Base-by-base conservation (phyloP, 2,329 filamentous ascomycete species). In the Trichoderma asperellum region DNA sequence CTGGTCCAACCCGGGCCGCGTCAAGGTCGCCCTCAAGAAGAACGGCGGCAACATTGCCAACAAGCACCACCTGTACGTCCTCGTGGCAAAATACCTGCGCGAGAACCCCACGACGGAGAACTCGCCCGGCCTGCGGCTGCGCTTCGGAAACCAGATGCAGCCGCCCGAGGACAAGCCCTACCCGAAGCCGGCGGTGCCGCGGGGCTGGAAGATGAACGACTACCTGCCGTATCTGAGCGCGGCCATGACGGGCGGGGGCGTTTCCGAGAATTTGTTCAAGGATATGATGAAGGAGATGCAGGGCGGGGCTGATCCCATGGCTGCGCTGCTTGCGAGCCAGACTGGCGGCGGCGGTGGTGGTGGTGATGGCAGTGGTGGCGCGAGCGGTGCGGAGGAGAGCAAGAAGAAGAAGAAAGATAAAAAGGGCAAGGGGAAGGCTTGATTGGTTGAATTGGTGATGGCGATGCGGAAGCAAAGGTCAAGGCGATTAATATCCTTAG, bases 251-350 rank as follows among this genome's bases (percentile, higher is more conserved):
- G 96, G 96, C 10, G 96, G 96, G 12, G 96, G 96, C 43, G 93
- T 98, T 12, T 94, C 89, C 71, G 96, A 99, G 80, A 97, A 98
- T 77, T 88, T 97, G 71, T 89, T 98, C 76, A 93, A 96, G 83
- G 94, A 97, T 74, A 97, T 97, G 86, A 97, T 98, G 94, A 91
- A 89, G 76, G 93, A 96, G 83, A 97, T 98, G 93, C 84, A 85
- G 76, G 79, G 80, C 3, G 81, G 80, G 2, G 84, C 81, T 0
- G 83, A 85, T 52, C 81, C 80, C 8, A 83, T 84, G 82, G 76
- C 79, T 8, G 82, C 81, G 47, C 71, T 82, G 68, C 82, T 82
- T 81, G 81, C 78, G 8, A 79, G 75, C 35, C 71, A 72, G 66
- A 79, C 76, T 2, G 77, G 75, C 14, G 74, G 37, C 14, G 37